phyloP scores from a whole-genome alignment of 441 rosid species.

The Iberis amara region DNA sequence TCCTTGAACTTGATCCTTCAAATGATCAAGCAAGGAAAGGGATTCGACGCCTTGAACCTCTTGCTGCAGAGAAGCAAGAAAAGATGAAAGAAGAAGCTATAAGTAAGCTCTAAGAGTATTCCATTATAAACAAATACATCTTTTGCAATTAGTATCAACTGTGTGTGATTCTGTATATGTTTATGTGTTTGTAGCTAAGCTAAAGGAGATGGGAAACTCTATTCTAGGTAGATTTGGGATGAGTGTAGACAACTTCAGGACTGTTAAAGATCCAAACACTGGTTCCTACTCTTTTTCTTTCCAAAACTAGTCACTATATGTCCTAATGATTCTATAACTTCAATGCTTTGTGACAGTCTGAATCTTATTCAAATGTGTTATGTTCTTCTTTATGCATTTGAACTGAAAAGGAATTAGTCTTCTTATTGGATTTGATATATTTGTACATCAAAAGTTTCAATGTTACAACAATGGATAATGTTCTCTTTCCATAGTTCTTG shows the following conservation, averaged over 20 bases:
- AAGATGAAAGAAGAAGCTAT: conserved; percentile 98
- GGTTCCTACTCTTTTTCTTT: conserved; percentile 86
- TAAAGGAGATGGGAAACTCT: conserved; percentile 88
- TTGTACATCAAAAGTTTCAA: conserved; percentile 21
- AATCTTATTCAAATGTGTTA: conserved; percentile 11
- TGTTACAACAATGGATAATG: conserved; percentile 17
- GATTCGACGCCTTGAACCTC: conserved; percentile 63
- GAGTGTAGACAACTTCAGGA: conserved; percentile 90
- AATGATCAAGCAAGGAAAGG: conserved; percentile 65
- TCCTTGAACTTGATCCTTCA: conserved; percentile 73
- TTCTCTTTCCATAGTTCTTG: background rate
- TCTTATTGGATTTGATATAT: conserved; percentile 3
- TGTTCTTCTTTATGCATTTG: conserved; percentile 14
- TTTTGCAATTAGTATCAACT: conserved; percentile 4
- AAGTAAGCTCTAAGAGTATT: conserved; percentile 40
- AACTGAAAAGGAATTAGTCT: background rate
- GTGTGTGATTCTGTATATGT: conserved; percentile 5
- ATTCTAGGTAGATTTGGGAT: conserved; percentile 84
- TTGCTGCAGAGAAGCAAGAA: conserved; percentile 83
- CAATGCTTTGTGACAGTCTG: conserved; percentile 9
- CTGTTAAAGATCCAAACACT: conserved; percentile 89
- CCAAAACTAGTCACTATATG: conserved; percentile 34
- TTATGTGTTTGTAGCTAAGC: conserved; percentile 50
- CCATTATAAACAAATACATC: background rate
- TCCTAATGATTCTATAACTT: conserved; percentile 11